Evolutionary conservation across 2,329 filamentous ascomycete species (phyloP).

Genomic region (Aspergillus nomiae): DNA sequence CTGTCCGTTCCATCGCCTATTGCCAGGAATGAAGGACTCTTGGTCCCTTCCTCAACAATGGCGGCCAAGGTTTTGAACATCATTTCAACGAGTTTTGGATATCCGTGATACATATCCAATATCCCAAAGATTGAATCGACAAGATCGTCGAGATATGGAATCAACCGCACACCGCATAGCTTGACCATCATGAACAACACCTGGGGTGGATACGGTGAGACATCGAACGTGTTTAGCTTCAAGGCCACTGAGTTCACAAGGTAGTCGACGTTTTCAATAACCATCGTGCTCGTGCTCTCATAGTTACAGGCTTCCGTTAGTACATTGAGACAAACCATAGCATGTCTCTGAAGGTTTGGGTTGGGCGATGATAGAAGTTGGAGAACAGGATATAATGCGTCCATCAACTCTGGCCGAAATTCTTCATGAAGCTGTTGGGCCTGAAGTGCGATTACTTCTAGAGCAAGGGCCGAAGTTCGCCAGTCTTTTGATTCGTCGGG

Average conservation of each 20-base stretch:
- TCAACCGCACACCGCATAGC: conserved; percentile 75
- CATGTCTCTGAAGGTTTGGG: conserved; percentile 71
- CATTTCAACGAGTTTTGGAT: conserved; percentile 79
- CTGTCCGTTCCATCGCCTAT: conserved; percentile 39
- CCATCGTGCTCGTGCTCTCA: conserved; percentile 69
- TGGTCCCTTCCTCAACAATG: conserved; percentile 79
- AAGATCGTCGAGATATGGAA: conserved; percentile 90
- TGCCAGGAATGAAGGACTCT: conserved; percentile 51
- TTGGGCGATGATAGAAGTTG: conserved; percentile 79
- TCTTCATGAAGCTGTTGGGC: conserved; percentile 65
- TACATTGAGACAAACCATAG: conserved; percentile 78
- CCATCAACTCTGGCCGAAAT: conserved; percentile 84
- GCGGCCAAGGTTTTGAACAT: conserved; percentile 81
- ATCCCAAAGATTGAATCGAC: conserved; percentile 89
- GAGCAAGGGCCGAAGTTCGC: conserved; percentile 73
- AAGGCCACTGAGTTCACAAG: conserved; percentile 90
- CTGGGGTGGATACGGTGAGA: conserved; percentile 86
- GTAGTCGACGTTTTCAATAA: conserved; percentile 93
- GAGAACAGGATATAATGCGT: conserved; percentile 87
- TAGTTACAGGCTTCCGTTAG: conserved; percentile 79
- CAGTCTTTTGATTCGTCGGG: conserved; percentile 58
- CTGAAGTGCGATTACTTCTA: conserved; percentile 79
- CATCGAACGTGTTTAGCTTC: conserved; percentile 86
- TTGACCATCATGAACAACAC: conserved; percentile 94
- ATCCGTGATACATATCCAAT: conserved; percentile 93